phyloP scores from a whole-genome alignment of 495 filamentous ascomycete genomes.

The Halenospora varia region DNA sequence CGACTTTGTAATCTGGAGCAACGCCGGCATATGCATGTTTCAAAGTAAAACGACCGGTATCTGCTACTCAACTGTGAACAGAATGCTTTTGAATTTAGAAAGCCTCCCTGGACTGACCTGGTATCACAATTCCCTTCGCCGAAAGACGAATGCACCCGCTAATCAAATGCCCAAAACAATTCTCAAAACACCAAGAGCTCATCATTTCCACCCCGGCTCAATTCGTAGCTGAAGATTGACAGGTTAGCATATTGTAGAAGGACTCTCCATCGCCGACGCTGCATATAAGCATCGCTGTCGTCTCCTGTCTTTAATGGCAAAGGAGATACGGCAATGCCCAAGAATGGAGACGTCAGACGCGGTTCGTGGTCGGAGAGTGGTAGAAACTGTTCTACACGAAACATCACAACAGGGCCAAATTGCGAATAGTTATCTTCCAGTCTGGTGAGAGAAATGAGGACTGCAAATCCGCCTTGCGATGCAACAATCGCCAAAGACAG shows the following conservation, averaged over 20 bases:
- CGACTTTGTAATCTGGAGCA: no score
- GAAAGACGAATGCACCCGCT: not conserved
- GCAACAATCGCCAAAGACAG: conserved; percentile 72
- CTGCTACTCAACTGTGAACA: no score
- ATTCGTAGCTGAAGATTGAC: conserved; percentile 76
- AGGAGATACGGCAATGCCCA: conserved; percentile 43
- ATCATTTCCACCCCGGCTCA: conserved; percentile 35
- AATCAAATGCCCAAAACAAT: conserved; percentile 14
- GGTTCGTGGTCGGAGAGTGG: conserved; percentile 31
- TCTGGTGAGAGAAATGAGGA: conserved; percentile 65
- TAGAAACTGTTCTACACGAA: conserved; percentile 55
- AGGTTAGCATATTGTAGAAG: conserved; percentile 74
- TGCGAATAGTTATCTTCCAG: conserved; percentile 3
- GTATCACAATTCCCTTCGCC: not conserved
- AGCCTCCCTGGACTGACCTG: no score
- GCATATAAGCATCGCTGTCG: conserved; percentile 32
- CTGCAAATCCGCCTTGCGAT: conserved; percentile 70
- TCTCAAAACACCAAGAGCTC: conserved; percentile 14
- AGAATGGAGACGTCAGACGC: conserved; percentile 26
- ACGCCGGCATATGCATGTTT: no score
- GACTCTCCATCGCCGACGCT: conserved; percentile 43
- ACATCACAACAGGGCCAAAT: conserved; percentile 21
- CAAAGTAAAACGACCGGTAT: no score
- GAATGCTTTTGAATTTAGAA: no score
- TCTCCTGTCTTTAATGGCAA: conserved; percentile 30